Conservation (phyloP, 1,284 basidiomycete genomes). For the Heterobasidion irregulare region DNA sequence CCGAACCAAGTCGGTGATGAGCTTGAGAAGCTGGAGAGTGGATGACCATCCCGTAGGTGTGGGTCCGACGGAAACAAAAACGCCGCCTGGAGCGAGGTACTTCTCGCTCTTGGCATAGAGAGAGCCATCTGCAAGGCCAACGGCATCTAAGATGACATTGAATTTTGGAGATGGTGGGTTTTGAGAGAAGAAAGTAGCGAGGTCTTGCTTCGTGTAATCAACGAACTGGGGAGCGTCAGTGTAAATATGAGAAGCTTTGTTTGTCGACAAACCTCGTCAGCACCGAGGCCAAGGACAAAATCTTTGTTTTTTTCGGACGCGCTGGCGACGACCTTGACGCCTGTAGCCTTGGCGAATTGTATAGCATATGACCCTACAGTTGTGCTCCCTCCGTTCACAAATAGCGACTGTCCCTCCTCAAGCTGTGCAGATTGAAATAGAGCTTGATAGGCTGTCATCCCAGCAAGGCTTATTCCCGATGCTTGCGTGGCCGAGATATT, state of each 20-base stretch:
- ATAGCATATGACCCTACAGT: slow-evolving; percentile 56
- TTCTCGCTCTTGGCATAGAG: slow-evolving; percentile 30
- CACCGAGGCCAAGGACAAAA: slow-evolving; percentile 31
- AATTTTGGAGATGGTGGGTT: slow-evolving; percentile 18
- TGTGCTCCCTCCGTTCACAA: slow-evolving; percentile 61
- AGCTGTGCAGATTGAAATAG: slow-evolving; percentile 33
- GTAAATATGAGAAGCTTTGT: neutral
- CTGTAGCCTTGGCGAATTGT: slow-evolving; percentile 54
- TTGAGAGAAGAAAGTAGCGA: slow-evolving; percentile 19
- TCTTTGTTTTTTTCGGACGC: slow-evolving; percentile 45
- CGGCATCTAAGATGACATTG: slow-evolving; percentile 20
- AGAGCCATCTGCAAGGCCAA: slow-evolving; percentile 19
- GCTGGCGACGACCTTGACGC: slow-evolving; percentile 45
- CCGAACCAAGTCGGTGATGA: slow-evolving; percentile 15
- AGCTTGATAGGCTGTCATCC: slow-evolving; percentile 46
- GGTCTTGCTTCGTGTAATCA: slow-evolving; percentile 29
- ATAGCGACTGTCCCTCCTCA: slow-evolving; percentile 39
- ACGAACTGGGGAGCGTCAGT: slow-evolving; percentile 21
- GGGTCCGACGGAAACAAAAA: slow-evolving; percentile 36
- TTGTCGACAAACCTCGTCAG: slow-evolving; percentile 27
- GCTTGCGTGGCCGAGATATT: slow-evolving; percentile 43
- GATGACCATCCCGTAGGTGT: slow-evolving; percentile 16
- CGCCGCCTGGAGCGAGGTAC: slow-evolving; percentile 39
- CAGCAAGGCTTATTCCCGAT: slow-evolving; percentile 48
- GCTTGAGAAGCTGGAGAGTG: slow-evolving; percentile 11